Evolutionary conservation across 208 protist species (phyloP).

Genomic region (Crithidia bombi): DNA sequence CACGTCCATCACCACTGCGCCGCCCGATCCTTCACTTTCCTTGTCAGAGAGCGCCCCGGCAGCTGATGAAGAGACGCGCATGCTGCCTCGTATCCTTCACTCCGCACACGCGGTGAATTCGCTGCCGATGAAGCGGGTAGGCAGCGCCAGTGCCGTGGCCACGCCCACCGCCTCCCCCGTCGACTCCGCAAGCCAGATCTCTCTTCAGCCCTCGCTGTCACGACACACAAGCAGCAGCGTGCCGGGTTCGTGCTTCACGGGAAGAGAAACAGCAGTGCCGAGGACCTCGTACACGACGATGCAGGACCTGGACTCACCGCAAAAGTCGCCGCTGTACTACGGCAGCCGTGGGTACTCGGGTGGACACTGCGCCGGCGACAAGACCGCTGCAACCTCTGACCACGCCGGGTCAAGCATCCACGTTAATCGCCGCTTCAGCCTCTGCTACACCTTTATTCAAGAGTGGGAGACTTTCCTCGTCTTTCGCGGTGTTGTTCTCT

Average conservation of each 20-base stretch:
- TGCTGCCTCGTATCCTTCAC: background rate
- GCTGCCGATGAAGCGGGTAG: background rate
- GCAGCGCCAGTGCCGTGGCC: background rate
- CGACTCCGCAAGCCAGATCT: background rate
- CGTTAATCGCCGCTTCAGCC: constrained; percentile 23
- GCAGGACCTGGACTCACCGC: background rate
- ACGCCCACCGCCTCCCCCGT: background rate
- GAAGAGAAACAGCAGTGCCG: constrained; percentile 4
- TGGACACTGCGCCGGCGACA: constrained; percentile 11
- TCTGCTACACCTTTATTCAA: constrained; percentile 54
- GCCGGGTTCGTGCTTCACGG: constrained; percentile 5
- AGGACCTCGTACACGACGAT: background rate
- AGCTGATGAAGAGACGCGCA: background rate
- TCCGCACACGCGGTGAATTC: background rate
- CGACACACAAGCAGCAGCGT: constrained; percentile 17
- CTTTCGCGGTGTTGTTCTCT: constrained; percentile 72
- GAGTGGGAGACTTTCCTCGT: constrained; percentile 62
- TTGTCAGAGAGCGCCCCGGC: background rate
- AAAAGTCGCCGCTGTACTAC: constrained; percentile 1
- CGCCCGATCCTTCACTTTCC: background rate
- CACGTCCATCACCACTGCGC: background rate
- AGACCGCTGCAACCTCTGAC: background rate
- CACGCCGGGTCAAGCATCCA: constrained; percentile 11
- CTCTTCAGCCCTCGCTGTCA: background rate
- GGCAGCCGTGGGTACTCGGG: background rate